Percentiles rank a stretch among this genome's conserved stretches.
Evolutionary conservation across 805 yeast species (phyloP).

Genomic region (Metschnikowia picachoensis): DNA sequence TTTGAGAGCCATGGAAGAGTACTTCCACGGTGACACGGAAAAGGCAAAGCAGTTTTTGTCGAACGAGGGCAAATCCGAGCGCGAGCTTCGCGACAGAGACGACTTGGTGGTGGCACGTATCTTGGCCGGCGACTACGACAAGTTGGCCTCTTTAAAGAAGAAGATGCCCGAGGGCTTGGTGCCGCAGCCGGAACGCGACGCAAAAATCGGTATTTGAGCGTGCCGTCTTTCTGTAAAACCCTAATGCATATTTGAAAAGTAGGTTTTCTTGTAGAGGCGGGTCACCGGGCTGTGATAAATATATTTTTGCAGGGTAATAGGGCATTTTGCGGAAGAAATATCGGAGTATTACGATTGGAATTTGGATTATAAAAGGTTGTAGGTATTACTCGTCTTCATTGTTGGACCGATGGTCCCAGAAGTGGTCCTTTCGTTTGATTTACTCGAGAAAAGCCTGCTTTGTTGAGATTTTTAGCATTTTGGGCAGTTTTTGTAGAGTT

Average conservation of each 20-base stretch:
- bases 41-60: constrained; percentile 54
- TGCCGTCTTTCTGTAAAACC: neutral
- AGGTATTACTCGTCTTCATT: too few species aligned
- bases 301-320: too few species aligned
- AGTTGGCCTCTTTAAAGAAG: constrained; percentile 53
- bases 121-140: constrained; percentile 80
- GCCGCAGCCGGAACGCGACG: constrained; percentile 33
- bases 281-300: neutral
- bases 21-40: constrained; percentile 48
- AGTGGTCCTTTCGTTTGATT: too few species aligned
- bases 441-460: too few species aligned
- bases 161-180: constrained; percentile 40
- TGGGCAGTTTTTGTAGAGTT: too few species aligned
- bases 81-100: constrained; percentile 64
- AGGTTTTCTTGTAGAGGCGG: neutral
- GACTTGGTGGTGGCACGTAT: constrained; percentile 77
- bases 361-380: too few species aligned
- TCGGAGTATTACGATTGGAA: too few species aligned
- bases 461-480: too few species aligned
- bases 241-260: neutral
- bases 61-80: constrained; percentile 47
- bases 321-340: too few species aligned
- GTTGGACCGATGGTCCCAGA: too few species aligned
- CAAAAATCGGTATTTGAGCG: constrained; percentile 30
- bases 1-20: constrained; percentile 67